Evolutionary conservation across 306 rosid genomes (phyloP), one percentile per base, ranked within the genome.

Genomic region (Argentina anserina): DNA sequence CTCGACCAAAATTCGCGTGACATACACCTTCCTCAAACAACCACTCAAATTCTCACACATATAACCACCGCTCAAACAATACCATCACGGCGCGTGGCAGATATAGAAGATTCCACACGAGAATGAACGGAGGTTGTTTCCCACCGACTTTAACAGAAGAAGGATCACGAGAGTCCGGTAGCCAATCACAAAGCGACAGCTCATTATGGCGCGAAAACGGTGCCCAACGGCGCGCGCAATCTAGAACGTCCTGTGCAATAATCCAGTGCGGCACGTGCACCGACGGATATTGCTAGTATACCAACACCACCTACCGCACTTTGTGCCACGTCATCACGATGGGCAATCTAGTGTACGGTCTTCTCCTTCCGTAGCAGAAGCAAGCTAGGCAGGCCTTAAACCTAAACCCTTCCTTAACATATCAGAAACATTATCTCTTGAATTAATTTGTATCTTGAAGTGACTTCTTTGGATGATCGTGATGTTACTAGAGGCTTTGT

Each of bases 141-240:
- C 21, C 86, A 83, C 82, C 82, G 84, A 86, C 90, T 70, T 63
- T 78, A 69, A 83, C 87, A 80, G 85, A 25, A 7, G 64, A 29
- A 50, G 82, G 23, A 86, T 81, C 73, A n/a, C 34, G 52, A 50
- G 65, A 43, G 20, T 2, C 23, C 25, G n/a, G 0, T 3, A 43
- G 33, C 37, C 43, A 63, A 55, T 52, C 7, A 42, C 3, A n/a
- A 0, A 9, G 21, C 40, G n/a, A 46, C 41, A 18, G 6, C 7
- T 11, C 59, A 14, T 58, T n/a, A 58, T 68, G 71, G 65, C 34
- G 73, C 23, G 31, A 17, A 26, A 40, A 77, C 58, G 59, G 67
- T 31, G 65, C 4, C 34, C 29, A 46, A 65, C 49, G 77, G 18
- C 36, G 56, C 33, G 52, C 65, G 33, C 10, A 34, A 3, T n/a